Base-by-base conservation (phyloP, 225 moss, liverwort and hornwort genomes). In the Asterella californica region DNA sequence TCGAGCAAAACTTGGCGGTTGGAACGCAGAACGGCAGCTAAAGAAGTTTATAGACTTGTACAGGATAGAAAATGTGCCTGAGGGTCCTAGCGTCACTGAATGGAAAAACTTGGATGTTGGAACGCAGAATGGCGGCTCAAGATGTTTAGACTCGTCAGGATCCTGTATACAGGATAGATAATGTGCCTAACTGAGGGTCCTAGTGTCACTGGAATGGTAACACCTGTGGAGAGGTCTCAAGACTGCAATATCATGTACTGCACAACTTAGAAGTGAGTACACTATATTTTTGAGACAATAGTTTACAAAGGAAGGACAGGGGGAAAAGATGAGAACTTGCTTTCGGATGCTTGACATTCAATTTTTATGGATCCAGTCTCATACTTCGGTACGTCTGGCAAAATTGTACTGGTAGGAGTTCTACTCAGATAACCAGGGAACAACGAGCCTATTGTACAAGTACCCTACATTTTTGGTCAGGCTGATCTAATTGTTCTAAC, bases 401-500 rank as follows among this genome's bases (percentile, higher is more conserved):
- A 76, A 46, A 27, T 38, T 71, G 21, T 34, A 37, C 10, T 33
- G 52, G 63, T 65, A 45, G 64, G 83, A 60, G 32, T 25, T 64
- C 46, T 77, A 77, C 64, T 50, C 61, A 64, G 64, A 30, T 47
- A 57, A 46, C 72, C 66, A 59, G 65, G 81, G 79, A 25, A 72
- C 54, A 76, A 79, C 76, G 83, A 84, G 77, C 80, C 72, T 78
- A 76, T 68, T 60, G 66, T 84, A 84, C 84, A 81, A 54, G 78
- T 78, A 29, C 84, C 64, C 79, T 80, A 79, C 54, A 74, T 54
- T 38, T 48, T 46, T 65, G 70, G 80, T 80, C 72, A 72, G 77
- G 72, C 50, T 79, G 59, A 78, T 53, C 30, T 30, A 22, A 27
- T 73, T 22, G 47, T 8, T 67, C 1, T 21, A 15, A 36, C 52